A percentile compares a stretch with the other conserved stretches of the same genome.
These are phyloP conservation scores for Wickerhamomyces strasburgensis DNA, from an alignment of 805 yeast species.

Conservation along the genomic window DNA sequence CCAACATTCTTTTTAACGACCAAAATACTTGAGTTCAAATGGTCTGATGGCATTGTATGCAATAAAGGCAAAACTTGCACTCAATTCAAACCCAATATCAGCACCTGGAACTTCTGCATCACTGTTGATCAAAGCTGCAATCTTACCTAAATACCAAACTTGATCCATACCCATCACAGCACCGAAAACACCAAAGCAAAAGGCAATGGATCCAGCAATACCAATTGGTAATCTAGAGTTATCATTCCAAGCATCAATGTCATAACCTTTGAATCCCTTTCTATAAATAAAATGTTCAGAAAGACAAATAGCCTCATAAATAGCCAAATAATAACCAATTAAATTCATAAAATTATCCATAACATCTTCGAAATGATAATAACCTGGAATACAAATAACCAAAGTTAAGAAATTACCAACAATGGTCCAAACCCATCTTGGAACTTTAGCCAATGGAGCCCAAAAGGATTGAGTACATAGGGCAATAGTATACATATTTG, in stretches of 20 bases:
- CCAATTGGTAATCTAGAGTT: constrained; percentile 65
- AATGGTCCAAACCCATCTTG: constrained; percentile 80
- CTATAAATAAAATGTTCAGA: constrained; percentile 82
- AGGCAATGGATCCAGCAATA: constrained; percentile 68
- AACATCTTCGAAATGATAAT: constrained; percentile 64
- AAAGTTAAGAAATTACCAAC: constrained; percentile 69
- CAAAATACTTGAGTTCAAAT: constrained; percentile 63
- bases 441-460: constrained; percentile 68
- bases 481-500: constrained; percentile 89
- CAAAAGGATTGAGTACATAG: constrained; percentile 82
- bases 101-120: constrained; percentile 48
- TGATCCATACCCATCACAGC: constrained; percentile 85
- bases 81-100: constrained; percentile 84
- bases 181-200: constrained; percentile 82
- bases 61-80: constrained; percentile 60
- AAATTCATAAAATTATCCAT: constrained; percentile 87
- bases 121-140: constrained; percentile 56
- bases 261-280: constrained; percentile 55
- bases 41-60: constrained; percentile 58
- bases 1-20: constrained; percentile 26
- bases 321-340: constrained; percentile 87
- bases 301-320: constrained; percentile 70
- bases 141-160: constrained; percentile 74
- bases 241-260: constrained; percentile 57
- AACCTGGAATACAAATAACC: constrained; percentile 87